Evolutionary conservation across 306 rosid species (phyloP), one percentile per base, ranked within the genome.

Genomic region (Vigna unguiculata): DNA sequence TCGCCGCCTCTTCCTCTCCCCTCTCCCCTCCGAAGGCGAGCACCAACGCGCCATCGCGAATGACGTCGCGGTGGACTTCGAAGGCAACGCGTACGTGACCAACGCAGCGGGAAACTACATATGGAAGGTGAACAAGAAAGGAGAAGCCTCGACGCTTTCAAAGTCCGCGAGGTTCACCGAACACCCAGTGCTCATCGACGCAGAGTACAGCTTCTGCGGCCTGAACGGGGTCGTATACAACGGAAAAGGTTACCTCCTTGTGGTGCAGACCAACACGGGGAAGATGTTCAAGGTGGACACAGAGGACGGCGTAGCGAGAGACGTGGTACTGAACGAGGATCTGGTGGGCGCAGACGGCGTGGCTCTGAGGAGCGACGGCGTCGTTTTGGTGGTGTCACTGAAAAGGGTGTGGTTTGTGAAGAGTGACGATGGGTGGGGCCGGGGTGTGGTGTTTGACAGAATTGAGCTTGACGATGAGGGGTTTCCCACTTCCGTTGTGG

Each of bases 51-150:
- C 75, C 4, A 62, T 74, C 52, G 90, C 98, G 2, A 93, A 90
- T 84, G 97, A 41, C 83, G 94, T 93, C 34, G 84, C 94, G 0
- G 88, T 64, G 17, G 93, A 90, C 62, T 78, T 61, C 88, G 71
- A 71, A 6, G 98, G 97, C 13, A 90, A 90, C 88, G 96, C 98
- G 3, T 94, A 84, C 82, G 91, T 91, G 46, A 94, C 98, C 30
- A 90, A 91, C 83, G 43, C 96, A 0, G 85, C 22, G 1, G 88
- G 78, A 2, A 91, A 93, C 78, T 81, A 52, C 86, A 90, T 93
- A 77, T 91, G 98, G 97, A 91, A 90, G 40, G 94, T 93, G 6
- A 86, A 88, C 78, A 11, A 7, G 0, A 13, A 52, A 20, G 93
- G 94, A 14, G 86, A 86, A 32, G 85, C 97, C 16, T 82, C 85